phyloP scores from a whole-genome alignment of 2,329 filamentous ascomycete species.

The Pseudopithomyces maydicus region DNA sequence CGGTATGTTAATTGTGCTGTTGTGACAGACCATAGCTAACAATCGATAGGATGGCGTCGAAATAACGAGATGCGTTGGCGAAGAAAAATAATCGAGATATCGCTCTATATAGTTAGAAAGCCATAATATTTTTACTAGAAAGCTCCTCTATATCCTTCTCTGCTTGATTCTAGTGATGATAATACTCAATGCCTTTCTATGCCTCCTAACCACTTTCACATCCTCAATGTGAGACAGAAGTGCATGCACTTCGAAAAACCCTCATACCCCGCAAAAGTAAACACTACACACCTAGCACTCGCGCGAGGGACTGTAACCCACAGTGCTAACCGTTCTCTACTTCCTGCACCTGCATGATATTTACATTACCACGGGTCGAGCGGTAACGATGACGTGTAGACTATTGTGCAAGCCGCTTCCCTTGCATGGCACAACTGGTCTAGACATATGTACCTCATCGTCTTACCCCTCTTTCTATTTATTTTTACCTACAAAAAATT shows the following conservation, averaged over 20 bases:
- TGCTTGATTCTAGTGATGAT: no score
- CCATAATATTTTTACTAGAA: neutral
- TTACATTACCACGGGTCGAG: neutral
- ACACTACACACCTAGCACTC: neutral
- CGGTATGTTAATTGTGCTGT: slow-evolving; percentile 53
- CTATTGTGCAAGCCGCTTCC: slow-evolving; percentile 12
- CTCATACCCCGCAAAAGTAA: neutral
- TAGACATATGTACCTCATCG: slow-evolving; percentile 8
- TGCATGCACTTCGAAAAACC: neutral
- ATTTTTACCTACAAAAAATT: neutral
- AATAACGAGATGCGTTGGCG: slow-evolving; percentile 61
- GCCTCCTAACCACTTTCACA: neutral
- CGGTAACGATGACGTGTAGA: slow-evolving; percentile 40
- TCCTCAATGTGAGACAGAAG: neutral
- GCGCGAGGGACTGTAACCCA: neutral
- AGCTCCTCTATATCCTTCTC: neutral
- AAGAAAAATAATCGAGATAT: slow-evolving; percentile 12
- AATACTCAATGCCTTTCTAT: neutral
- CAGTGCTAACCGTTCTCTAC: neutral
- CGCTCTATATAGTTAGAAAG: neutral
- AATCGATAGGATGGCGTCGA: slow-evolving; percentile 66
- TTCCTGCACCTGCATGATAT: neutral
- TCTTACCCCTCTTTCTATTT: slow-evolving; percentile 31
- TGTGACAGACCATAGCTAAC: slow-evolving; percentile 14
- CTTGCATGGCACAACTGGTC: slow-evolving; percentile 18